Conservation (phyloP, 2,329 filamentous ascomycete genomes). For the Exophiala aquamarina region DNA sequence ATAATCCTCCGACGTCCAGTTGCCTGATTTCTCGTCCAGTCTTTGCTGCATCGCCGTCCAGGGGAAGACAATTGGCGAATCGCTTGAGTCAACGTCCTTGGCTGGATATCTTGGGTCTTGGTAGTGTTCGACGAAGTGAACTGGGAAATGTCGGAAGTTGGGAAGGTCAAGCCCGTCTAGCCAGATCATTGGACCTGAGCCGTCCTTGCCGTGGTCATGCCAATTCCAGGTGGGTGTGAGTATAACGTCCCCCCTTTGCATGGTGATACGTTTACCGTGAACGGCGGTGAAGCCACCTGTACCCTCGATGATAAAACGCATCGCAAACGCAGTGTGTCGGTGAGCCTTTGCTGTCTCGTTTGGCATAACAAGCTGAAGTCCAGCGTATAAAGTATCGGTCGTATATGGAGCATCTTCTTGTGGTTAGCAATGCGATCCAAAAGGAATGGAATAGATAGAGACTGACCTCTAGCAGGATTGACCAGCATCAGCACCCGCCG, state of each 20-base stretch:
- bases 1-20: slow-evolving; percentile 36
- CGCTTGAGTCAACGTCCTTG: slow-evolving; percentile 35
- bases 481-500: slow-evolving; percentile 43
- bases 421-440: slow-evolving; percentile 1
- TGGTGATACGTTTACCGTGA: slow-evolving; percentile 53
- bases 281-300: slow-evolving; percentile 58
- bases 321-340: slow-evolving; percentile 56
- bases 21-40: slow-evolving; percentile 38
- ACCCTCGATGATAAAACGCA: slow-evolving; percentile 60
- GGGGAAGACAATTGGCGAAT: slow-evolving; percentile 48
- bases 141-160: slow-evolving; percentile 50
- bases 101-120: slow-evolving; percentile 50
- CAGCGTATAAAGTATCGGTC: slow-evolving; percentile 59
- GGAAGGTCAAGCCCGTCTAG: slow-evolving; percentile 58
- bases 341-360: slow-evolving; percentile 58
- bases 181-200: slow-evolving; percentile 56
- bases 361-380: slow-evolving; percentile 58
- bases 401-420: slow-evolving; percentile 49
- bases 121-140: slow-evolving; percentile 57
- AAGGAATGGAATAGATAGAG: neutral
- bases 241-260: slow-evolving; percentile 56
- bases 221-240: slow-evolving; percentile 60
- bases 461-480: slow-evolving; percentile 39
- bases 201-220: slow-evolving; percentile 62
- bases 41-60: slow-evolving; percentile 47